Evolutionary conservation across 768 basidiomycete genomes (phyloP), one percentile per base, ranked within the genome.

Genomic region (Xerocomus brunneocitrinus): DNA sequence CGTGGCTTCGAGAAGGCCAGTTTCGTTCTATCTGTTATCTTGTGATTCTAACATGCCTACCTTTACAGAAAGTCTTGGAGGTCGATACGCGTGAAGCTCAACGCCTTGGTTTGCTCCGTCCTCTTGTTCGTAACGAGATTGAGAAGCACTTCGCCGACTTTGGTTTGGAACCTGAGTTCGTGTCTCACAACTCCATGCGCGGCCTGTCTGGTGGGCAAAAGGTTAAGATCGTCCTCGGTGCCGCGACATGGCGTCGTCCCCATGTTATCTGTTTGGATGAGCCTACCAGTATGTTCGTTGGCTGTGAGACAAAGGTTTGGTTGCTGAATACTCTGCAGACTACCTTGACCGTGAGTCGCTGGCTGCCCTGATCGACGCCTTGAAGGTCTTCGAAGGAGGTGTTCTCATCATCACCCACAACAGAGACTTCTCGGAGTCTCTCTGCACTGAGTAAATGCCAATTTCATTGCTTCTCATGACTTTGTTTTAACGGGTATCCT

Each of bases 121-220:
- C 97, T 61, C 90, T 99, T 57, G 97, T 99, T 69, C 93, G 97
- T 76, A 85, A 91, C 61, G 95, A 98, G 77, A 97, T 98, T 58
- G 95, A 98, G 84, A 95, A 95, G 79, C 95, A 98, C 82, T 95
- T 98, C 63, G 91, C 90, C 57, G 95, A 98, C 80, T 98, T 98
- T 66, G 94, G 97, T 77, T 91, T 99, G 65, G 97, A 99, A 77
- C 79, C 97, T 58, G 97, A 98, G 79, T 98, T 99, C 73, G 93
- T 95, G 60, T 91, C 91, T 25, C 97, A 99, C 82, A 99, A 98
- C 84, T 89, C 88, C 63, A 99, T 98, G 97, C 83, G 95, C 56
- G 95, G 95, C 83, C 85, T 97, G 43, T 95, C 94, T 59, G 95
- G 95, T 74, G 95, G 95, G 71, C 95, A 98, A 77, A 98, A 98